Conservation (phyloP, 1,139 yeast genomes). For the Suhomyces yuchorum region DNA sequence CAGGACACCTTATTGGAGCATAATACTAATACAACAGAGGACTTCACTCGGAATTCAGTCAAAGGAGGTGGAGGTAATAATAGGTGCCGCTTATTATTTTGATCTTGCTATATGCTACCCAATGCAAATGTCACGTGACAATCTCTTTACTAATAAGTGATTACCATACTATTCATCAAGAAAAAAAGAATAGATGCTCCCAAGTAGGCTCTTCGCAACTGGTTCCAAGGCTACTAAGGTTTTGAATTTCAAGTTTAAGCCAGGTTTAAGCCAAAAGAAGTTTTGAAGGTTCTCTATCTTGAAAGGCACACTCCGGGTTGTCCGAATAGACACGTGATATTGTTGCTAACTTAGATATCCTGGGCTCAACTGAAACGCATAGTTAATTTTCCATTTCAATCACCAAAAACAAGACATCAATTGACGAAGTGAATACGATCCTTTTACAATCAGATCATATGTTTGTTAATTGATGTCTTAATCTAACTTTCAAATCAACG, state of each 20-base stretch:
- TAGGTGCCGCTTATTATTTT: not conserved
- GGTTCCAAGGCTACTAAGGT: no score
- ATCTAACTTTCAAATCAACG: no score
- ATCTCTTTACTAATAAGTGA: no score
- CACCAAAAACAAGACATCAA: not conserved
- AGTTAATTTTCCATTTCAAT: not conserved
- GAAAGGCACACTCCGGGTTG: not conserved
- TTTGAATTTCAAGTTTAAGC: not conserved
- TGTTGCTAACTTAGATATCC: not conserved
- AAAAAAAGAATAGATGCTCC: no score
- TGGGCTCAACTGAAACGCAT: constrained; percentile 5
- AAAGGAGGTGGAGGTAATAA: not conserved
- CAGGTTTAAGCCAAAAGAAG: not conserved
- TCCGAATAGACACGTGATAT: constrained; percentile 3
- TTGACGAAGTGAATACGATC: no score
- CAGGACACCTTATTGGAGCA: constrained; percentile 4
- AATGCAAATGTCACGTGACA: constrained; percentile 5
- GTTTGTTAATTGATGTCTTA: no score
- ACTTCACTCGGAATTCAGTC: not conserved
- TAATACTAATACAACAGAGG: constrained; percentile 7
- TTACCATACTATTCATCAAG: no score
- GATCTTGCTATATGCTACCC: constrained; percentile 11
- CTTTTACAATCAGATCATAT: no score
- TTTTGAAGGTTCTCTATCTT: not conserved
- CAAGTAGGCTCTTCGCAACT: no score